Evolutionary conservation across 192 early-diverging fungal species (phyloP), one percentile per base, ranked within the genome.

Genomic region (Backusella liffmaniae): DNA sequence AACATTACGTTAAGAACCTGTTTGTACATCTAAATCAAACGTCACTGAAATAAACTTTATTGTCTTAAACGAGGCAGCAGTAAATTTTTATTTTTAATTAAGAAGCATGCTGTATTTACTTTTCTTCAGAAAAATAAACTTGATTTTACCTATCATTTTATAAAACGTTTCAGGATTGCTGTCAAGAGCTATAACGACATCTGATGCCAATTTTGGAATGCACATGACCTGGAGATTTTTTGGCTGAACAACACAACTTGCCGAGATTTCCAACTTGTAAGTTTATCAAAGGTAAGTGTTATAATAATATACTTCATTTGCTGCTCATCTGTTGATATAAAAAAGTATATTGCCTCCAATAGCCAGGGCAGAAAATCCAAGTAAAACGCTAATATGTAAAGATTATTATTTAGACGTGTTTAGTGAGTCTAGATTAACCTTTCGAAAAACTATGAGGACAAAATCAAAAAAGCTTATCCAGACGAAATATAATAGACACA

Each of bases 121-220:
- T 62, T 62, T 29, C n/a, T 62, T 4, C 26, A 59, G 9, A 23
- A 23, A 26, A 26, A 21, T 3, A 26, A 26, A 10, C 21, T 6
- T 59, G 53, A 3, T 59, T 26, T 59, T 59, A 59, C 23, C 23
- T 4, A 12, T 12, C 23, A 59, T 29, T 13, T 29, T 30, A 62
- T 12, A 62, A 62, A 29, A 59, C 56, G 56, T 62, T 62, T 62
- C 56, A 62, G 23, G 3, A 62, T 26, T 62, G 9, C 56, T 62
- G 56, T 62, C 21, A 62, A 62, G 56, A 29, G 23, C 9, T 29
- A 62, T 62, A 59, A 4, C 56, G 56, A 62, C 23, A 62, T 62
- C 56, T 62, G 56, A 62, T 62, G 21, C 56, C 56, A 29, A 26
- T 62, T 62, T 62, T 62, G 56, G 56, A 62, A 62, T 49, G 46